phyloP scores from a whole-genome alignment of 2,329 filamentous ascomycete species.

The Ambrosiella cleistominuta region DNA sequence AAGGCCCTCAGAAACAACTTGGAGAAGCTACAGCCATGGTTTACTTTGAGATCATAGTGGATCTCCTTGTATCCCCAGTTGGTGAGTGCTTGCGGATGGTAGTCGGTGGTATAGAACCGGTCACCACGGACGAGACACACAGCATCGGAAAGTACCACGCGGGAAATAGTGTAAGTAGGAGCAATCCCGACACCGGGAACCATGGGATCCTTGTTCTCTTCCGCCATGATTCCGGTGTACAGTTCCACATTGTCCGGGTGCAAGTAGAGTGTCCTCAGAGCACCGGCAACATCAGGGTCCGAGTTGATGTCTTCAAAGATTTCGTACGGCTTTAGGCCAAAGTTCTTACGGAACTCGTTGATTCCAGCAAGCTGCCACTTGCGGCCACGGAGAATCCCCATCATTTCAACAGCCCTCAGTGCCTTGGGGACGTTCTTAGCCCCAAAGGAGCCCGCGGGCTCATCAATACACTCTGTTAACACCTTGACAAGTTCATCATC shows the following conservation, averaged over 20 bases:
- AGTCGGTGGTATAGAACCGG: constrained; percentile 64
- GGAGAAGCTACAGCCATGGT: constrained; percentile 72
- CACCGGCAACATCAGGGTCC: constrained; percentile 50
- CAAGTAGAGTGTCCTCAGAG: constrained; percentile 51
- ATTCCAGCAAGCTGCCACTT: constrained; percentile 62
- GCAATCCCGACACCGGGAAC: constrained; percentile 56
- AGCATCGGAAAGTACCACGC: constrained; percentile 61
- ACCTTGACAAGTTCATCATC: constrained; percentile 64
- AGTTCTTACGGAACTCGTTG: constrained; percentile 75
- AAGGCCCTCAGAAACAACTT: constrained; percentile 63
- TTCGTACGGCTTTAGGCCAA: constrained; percentile 56
- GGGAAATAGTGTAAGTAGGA: constrained; percentile 59
- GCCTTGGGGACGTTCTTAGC: constrained; percentile 56
- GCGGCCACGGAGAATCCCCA: constrained; percentile 62
- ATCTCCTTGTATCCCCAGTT: constrained; percentile 72
- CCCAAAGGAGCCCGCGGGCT: constrained; percentile 58
- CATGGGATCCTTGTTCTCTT: constrained; percentile 60
- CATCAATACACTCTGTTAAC: constrained; percentile 51
- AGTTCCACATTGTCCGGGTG: constrained; percentile 67
- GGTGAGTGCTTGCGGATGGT: constrained; percentile 54
- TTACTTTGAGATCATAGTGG: constrained; percentile 52
- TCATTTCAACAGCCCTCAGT: constrained; percentile 59
- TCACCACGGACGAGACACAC: constrained; percentile 65
- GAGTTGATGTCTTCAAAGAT: constrained; percentile 74
- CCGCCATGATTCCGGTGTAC: constrained; percentile 61